phyloP scores from a whole-genome alignment of 805 yeast species.

The Nakazawaea molendinolei region DNA sequence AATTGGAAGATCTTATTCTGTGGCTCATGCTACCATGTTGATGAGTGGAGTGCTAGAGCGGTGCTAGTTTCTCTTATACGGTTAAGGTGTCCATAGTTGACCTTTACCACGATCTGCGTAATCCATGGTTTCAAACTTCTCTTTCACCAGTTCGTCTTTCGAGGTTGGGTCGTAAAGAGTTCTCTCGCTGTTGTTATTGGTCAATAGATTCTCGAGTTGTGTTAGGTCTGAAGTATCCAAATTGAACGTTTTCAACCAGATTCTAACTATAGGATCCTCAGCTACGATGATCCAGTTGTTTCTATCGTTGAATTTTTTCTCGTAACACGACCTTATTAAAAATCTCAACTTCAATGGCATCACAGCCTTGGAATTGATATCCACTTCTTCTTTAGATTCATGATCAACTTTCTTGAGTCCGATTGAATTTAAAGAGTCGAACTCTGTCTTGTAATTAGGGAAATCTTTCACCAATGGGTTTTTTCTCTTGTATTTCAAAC shows the following conservation, averaged over 20 bases:
- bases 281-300: slow-evolving; percentile 54
- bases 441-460: slow-evolving; percentile 34
- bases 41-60: too few relatives aligned
- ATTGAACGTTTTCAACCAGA: slow-evolving; percentile 51
- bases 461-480: slow-evolving; percentile 44
- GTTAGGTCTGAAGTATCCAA: slow-evolving; percentile 44
- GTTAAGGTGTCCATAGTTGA: slow-evolving; percentile 48
- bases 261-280: slow-evolving; percentile 48
- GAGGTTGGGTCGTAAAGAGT: background rate
- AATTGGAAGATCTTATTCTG: background rate
- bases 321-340: slow-evolving; percentile 52
- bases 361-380: slow-evolving; percentile 24
- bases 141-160: slow-evolving; percentile 17
- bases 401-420: slow-evolving; percentile 15
- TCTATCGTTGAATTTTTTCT: slow-evolving; percentile 39
- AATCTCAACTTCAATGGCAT: slow-evolving; percentile 49
- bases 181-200: background rate
- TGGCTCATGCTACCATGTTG: background rate
- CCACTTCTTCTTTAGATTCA: slow-evolving; percentile 8
- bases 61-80: too few relatives aligned
- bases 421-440: slow-evolving; percentile 19
- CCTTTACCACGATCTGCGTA: slow-evolving; percentile 61
- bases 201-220: slow-evolving; percentile 40
- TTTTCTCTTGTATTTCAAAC: slow-evolving; percentile 36
- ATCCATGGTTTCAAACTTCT: slow-evolving; percentile 38